Base-by-base conservation (phyloP, 192 early-diverging fungal genomes). In the Linnemannia elongata region DNA sequence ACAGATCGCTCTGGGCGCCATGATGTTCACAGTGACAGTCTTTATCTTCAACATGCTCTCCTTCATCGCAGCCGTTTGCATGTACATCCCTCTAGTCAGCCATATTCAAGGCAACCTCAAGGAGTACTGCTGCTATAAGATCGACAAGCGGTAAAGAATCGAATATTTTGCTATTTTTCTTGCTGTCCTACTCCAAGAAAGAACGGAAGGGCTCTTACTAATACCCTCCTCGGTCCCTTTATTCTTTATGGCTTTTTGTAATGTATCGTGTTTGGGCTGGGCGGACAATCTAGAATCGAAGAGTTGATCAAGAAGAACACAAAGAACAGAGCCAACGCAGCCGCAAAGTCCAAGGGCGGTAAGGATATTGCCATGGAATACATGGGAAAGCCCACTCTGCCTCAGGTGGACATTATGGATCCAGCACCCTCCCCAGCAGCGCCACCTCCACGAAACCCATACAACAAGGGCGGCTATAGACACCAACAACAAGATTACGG, bases 51-150 rank as follows among this genome's bases (percentile, higher is more conserved):
- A 90, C 33, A 77, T 93, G 52, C 27, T 95, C 1, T 76, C 82
- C 17, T 89, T 96, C 45, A 45, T 96, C 4, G 72, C 86, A 9
- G 96, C 96, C 4, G 88, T 90, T 47, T 72, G 95, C 41, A 45
- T 96, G 18, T 97, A 97, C 87, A 89, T 97, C 44, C 97, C 97
- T 9, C 88, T 97, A 47, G 78, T 96, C 69, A 92, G 91, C 81
- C 92, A 92, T 41, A 96, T 97, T 70, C 93, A 93, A 36, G 97
- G 97, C n/a, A 97, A 97, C 79, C 81, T 97, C 52, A 97, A 97
- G 80, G 97, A 97, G 81, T 97, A 94, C 82, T 95, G 94, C 78
- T 96, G 94, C 70, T 95, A 96, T 88, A 96, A 96, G 81, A 93
- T 97, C 66, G 96, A 97, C 85, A 97, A 97, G 87, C 82, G 97